These are phyloP conservation scores for Mortierella hygrophila DNA, from an alignment of 192 early-diverging fungal genomes.

Conservation along the genomic window DNA sequence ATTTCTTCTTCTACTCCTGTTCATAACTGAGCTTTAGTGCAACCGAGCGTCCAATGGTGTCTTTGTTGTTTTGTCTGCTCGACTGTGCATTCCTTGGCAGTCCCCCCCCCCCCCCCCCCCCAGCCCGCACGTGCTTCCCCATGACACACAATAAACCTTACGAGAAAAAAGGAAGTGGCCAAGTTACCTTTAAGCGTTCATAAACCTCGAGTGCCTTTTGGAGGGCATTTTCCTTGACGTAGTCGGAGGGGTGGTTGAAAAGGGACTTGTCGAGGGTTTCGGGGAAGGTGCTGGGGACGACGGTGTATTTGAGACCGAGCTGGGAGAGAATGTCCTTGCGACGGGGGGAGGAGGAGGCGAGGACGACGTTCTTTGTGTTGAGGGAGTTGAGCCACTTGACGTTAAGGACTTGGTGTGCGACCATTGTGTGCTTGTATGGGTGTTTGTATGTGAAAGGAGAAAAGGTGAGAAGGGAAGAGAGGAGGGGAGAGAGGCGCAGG, in stretches of 20 bases:
- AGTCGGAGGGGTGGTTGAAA: conserved; percentile 69
- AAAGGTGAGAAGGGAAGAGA: neutral
- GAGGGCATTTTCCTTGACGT: conserved; percentile 78
- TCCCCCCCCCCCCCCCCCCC: no score
- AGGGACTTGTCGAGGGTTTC: conserved; percentile 82
- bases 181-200: conserved; percentile 60
- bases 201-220: conserved; percentile 81
- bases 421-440: conserved; percentile 12
- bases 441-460: neutral
- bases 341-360: conserved; percentile 87
- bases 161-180: neutral
- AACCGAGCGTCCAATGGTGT: no score
- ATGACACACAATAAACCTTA: neutral
- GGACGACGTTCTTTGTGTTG: conserved; percentile 68
- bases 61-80: neutral
- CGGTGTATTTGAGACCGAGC: conserved; percentile 70
- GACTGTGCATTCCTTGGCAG: no score
- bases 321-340: conserved; percentile 78
- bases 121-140: neutral
- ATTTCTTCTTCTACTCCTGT: neutral
- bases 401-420: conserved; percentile 34
- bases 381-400: conserved; percentile 52
- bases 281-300: conserved; percentile 79
- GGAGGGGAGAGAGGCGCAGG: neutral
- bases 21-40: no score